Base-by-base conservation (phyloP, 169 alveolate species). In the Toxoplasma gondii region DNA sequence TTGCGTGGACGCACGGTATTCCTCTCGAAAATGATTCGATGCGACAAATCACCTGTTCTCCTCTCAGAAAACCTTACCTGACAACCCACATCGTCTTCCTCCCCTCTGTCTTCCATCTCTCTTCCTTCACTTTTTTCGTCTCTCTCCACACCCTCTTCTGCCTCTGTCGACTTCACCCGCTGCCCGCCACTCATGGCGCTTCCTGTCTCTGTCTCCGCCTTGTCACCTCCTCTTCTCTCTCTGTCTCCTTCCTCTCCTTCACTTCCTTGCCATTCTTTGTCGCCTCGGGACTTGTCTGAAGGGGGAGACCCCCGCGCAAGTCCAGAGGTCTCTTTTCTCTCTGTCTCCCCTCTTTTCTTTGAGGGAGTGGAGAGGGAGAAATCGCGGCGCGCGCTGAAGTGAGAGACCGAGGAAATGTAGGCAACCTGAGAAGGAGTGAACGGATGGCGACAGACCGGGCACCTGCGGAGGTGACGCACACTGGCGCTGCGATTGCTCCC, bases 361-460 rank as follows among this genome's bases (percentile, higher is more conserved):
- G 39, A 7, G 0, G 53, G 67, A 12, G 39, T 31, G 27, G 53
- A 34, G 39, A 0, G 44, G 45, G 43, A 19, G 24, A 24, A 7
- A 0, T 31, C 34, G 78, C n/a, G 34, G 78, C 0, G 27, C 12
- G 34, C 78, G 34, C 7, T 19, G n/a, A 24, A 64, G 78, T 9
- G 12, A 1, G 34, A 4, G 34, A 9, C 36, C 9, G 31, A 5
- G 19, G 54, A 41, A 67, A 82, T 39, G 38, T 22, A 82, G 34
- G 88, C 54, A 36, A 82, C 41, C 38, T 82, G 88, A 38, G 88
- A 82, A 17, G 27, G 67, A 24, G 64, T 9, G 39, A 43, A 38
- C 36, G 53, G 67, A 24, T 24, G 64, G 38, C 88, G 88, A 24
- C 88, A 82, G 34, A 82, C 88, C 22, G 88, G 88, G 7, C 88